phyloP scores from a whole-genome alignment of 2,329 filamentous ascomycete genomes.

The Xylaria sp. region DNA sequence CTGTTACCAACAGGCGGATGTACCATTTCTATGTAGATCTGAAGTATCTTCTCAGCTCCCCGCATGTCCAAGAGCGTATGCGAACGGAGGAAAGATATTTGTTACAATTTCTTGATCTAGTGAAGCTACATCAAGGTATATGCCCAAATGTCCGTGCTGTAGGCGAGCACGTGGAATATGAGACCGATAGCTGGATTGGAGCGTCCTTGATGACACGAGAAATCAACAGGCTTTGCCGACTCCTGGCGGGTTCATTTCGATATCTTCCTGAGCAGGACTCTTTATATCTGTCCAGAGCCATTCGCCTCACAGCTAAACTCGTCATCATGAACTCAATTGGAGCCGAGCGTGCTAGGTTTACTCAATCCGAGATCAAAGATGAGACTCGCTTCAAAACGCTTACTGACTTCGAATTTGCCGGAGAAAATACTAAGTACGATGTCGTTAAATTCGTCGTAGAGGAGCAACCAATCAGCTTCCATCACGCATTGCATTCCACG shows the following conservation, averaged over 20 bases:
- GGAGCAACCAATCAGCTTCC: conserved; percentile 92
- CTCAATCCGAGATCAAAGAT: conserved; percentile 86
- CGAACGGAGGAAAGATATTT: conserved; percentile 87
- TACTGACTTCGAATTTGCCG: conserved; percentile 82
- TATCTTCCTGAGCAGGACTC: conserved; percentile 72
- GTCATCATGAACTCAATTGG: conserved; percentile 92
- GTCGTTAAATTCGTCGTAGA: conserved; percentile 91
- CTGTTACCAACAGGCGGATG: conserved; percentile 92
- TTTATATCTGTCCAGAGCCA: conserved; percentile 74
- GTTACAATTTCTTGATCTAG: conserved; percentile 92
- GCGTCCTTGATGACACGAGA: conserved; percentile 94
- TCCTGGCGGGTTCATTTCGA: conserved; percentile 87
- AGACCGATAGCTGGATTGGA: conserved; percentile 97
- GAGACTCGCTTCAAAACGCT: conserved; percentile 84
- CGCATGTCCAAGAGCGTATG: conserved; percentile 86
- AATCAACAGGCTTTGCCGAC: conserved; percentile 90
- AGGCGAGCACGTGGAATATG: conserved; percentile 96
- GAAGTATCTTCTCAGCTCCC: conserved; percentile 87
- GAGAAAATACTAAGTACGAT: conserved; percentile 63
- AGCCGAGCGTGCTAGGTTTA: conserved; percentile 86
- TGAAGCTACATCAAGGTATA: conserved; percentile 96
- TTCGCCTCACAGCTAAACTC: conserved; percentile 78
- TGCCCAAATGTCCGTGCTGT: conserved; percentile 93
- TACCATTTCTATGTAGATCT: conserved; percentile 98
- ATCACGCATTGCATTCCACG: conserved; percentile 95